Evolutionary conservation across 495 filamentous ascomycete species (phyloP).

Genomic region (Hyaloscypha bicolor): DNA sequence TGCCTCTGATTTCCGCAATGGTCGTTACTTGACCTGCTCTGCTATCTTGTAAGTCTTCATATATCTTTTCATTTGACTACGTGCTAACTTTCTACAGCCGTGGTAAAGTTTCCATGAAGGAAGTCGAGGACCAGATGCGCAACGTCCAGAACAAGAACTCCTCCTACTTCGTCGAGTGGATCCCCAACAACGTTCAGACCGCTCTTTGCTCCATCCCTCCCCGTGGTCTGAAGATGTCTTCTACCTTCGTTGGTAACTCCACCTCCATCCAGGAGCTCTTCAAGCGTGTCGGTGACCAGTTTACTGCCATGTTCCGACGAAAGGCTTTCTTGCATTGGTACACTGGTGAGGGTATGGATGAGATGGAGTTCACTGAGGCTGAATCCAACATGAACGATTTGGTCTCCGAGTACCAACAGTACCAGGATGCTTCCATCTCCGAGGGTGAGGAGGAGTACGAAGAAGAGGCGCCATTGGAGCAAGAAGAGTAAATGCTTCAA

Average conservation of each 20-base stretch:
- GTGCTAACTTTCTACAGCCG: constrained; percentile 58
- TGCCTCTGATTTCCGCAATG: constrained; percentile 99
- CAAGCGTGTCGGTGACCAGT: constrained; percentile 99
- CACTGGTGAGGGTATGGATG: constrained; percentile 99
- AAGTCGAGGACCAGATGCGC: constrained; percentile 99
- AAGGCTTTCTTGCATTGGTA: constrained; percentile 99
- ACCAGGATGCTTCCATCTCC: constrained; percentile 94
- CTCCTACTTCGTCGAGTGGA: constrained; percentile 99
- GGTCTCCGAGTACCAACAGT: constrained; percentile 99
- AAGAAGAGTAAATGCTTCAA: constrained; percentile 46
- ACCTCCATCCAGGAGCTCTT: constrained; percentile 99
- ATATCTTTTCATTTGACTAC: constrained; percentile 34
- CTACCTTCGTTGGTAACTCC: constrained; percentile 99
- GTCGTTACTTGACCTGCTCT: constrained; percentile 98
- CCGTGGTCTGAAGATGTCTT: constrained; percentile 98
- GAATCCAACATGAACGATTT: constrained; percentile 99
- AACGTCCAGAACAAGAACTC: constrained; percentile 99
- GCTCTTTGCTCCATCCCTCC: constrained; percentile 99
- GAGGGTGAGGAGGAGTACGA: constrained; percentile 69
- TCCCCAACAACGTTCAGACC: constrained; percentile 99
- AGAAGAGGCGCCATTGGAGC: constrained; percentile 57
- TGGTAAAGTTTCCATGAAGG: constrained; percentile 99
- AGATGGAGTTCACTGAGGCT: constrained; percentile 99
- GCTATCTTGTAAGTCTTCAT: constrained; percentile 72
- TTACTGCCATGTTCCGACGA: constrained; percentile 99